Conservation (phyloP, 768 basidiomycete genomes). For the Podaxis carcinomalis region DNA sequence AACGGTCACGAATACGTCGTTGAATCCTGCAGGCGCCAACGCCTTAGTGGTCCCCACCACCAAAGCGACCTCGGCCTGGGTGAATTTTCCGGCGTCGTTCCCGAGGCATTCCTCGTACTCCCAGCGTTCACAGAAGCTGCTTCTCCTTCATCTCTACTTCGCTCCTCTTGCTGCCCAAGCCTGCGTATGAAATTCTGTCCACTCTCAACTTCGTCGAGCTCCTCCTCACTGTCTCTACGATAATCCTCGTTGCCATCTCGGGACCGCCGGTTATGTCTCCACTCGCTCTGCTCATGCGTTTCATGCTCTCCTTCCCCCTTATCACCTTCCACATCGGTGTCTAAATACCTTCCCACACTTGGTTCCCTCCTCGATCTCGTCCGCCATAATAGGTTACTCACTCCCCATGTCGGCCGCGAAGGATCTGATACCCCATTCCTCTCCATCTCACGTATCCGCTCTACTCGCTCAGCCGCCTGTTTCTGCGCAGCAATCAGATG, state of each 20-base stretch:
- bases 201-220: background rate
- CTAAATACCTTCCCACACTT: constrained; percentile 7
- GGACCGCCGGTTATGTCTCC: background rate
- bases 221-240: constrained; percentile 9
- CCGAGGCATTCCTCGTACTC: background rate
- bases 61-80: constrained; percentile 44
- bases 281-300: constrained; percentile 11
- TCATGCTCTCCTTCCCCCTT: constrained; percentile 21
- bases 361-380: constrained; percentile 14
- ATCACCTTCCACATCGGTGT: constrained; percentile 15
- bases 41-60: constrained; percentile 78
- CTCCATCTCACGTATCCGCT: constrained; percentile 62
- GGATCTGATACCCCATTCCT: constrained; percentile 23
- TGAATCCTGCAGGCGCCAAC: constrained; percentile 75
- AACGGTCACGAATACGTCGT: constrained; percentile 50
- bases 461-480: constrained; percentile 65
- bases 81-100: constrained; percentile 10
- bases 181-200: background rate
- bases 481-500: constrained; percentile 67
- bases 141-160: background rate
- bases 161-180: background rate
- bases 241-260: background rate
- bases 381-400: constrained; percentile 11
- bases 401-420: constrained; percentile 10
- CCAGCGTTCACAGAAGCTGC: background rate